phyloP scores from a whole-genome alignment of 352 stramenopile species.

The Thraustochytrium striatum region DNA sequence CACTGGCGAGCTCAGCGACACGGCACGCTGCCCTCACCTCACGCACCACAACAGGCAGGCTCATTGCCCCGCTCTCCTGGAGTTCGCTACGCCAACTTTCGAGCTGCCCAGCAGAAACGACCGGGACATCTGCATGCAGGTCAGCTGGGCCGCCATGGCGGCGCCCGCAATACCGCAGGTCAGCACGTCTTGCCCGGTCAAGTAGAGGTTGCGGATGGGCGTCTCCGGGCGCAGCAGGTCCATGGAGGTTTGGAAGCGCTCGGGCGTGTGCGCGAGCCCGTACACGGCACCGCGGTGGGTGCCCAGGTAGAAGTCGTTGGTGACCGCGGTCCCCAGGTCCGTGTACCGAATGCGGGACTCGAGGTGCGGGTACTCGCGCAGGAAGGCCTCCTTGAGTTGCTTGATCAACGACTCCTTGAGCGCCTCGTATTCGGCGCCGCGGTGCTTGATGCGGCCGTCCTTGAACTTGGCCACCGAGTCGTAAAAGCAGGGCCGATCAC shows the following conservation, averaged over 20 bases:
- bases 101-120: no score
- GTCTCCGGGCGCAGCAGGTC: background rate
- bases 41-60: no score
- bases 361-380: slow-evolving; percentile 8
- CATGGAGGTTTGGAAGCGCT: background rate
- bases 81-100: no score
- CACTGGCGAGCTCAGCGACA: no score
- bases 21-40: no score
- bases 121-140: no score
- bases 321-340: slow-evolving; percentile 29
- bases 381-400: background rate
- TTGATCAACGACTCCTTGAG: slow-evolving; percentile 26
- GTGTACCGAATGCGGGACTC: slow-evolving; percentile 15
- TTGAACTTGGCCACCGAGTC: background rate
- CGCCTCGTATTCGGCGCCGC: slow-evolving; percentile 13
- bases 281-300: slow-evolving; percentile 10
- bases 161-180: background rate
- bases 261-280: slow-evolving; percentile 27
- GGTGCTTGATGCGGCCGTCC: background rate
- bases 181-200: background rate
- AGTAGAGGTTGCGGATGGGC: background rate
- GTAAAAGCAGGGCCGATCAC: slow-evolving; percentile 13
- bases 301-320: slow-evolving; percentile 46
- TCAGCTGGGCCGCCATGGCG: no score
- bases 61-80: no score